These are phyloP conservation scores for Suillus subluteus DNA, from an alignment of 768 basidiomycete genomes.

Conservation along the genomic window DNA sequence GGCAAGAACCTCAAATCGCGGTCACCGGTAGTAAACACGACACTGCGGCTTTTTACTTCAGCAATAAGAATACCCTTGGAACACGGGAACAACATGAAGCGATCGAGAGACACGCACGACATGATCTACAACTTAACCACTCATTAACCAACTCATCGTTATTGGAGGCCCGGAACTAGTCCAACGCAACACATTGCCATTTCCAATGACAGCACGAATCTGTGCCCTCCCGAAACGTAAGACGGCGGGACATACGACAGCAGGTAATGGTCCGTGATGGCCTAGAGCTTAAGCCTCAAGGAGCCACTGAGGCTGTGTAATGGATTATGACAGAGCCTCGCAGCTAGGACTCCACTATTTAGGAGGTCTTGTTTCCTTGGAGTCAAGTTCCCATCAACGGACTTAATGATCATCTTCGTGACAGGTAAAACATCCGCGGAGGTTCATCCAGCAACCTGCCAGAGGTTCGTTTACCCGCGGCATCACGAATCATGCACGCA, in stretches of 20 bases:
- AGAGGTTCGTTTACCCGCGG: neutral
- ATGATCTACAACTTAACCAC: neutral
- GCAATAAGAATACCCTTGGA: neutral
- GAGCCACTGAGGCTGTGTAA: neutral
- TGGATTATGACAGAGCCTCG: neutral
- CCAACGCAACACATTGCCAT: neutral
- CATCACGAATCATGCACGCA: neutral
- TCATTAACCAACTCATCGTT: neutral
- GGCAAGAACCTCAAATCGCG: neutral
- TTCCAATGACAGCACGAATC: neutral
- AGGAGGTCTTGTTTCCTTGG: slow-evolving; percentile 7
- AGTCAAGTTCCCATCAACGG: neutral
- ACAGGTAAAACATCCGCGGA: neutral
- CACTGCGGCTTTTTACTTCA: neutral
- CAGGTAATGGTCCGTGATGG: neutral
- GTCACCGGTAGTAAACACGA: neutral
- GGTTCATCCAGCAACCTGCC: neutral
- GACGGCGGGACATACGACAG: neutral
- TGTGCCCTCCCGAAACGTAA: neutral
- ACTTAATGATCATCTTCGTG: slow-evolving; percentile 4
- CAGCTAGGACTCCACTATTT: neutral
- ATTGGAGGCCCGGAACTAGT: neutral
- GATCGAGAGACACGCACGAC: slow-evolving; percentile 2
- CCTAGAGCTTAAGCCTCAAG: neutral
- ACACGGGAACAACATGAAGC: neutral